Evolutionary conservation across 2,329 filamentous ascomycete genomes (phyloP).

Genomic region (Xylariaceae sp.): DNA sequence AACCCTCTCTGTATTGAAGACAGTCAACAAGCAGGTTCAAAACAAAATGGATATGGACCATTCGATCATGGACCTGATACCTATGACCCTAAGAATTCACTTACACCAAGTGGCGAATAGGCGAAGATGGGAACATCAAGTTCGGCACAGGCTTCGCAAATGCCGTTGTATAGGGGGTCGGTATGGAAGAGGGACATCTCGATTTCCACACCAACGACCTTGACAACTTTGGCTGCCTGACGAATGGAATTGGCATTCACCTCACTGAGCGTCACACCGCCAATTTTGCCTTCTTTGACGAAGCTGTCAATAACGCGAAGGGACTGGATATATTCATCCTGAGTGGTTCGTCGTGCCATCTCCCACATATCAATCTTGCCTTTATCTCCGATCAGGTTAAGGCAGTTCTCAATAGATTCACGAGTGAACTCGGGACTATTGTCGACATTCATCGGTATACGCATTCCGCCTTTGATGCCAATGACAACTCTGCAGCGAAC

Average conservation of each 20-base stretch:
- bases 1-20: slow-evolving; percentile 14
- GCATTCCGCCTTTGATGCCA: slow-evolving; percentile 57
- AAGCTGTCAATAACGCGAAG: slow-evolving; percentile 38
- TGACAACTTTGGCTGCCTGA: slow-evolving; percentile 36
- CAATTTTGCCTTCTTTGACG: slow-evolving; percentile 44
- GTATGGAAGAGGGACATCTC: slow-evolving; percentile 43
- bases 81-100: too few species aligned
- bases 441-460: slow-evolving; percentile 31
- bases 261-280: slow-evolving; percentile 43
- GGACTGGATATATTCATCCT: slow-evolving; percentile 40
- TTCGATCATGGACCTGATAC: not conserved
- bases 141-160: slow-evolving; percentile 48
- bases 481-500: slow-evolving; percentile 15
- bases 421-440: slow-evolving; percentile 51
- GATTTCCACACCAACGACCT: slow-evolving; percentile 43
- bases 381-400: slow-evolving; percentile 45
- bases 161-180: slow-evolving; percentile 40
- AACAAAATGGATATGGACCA: not conserved
- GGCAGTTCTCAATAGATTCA: slow-evolving; percentile 55
- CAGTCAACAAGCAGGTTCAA: not conserved
- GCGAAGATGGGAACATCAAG: slow-evolving; percentile 60
- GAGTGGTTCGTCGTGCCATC: slow-evolving; percentile 51
- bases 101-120: slow-evolving; percentile 54
- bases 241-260: slow-evolving; percentile 41
- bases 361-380: slow-evolving; percentile 57